Conservation (phyloP, 2,329 filamentous ascomycete species). For the Epichloe scottii region DNA sequence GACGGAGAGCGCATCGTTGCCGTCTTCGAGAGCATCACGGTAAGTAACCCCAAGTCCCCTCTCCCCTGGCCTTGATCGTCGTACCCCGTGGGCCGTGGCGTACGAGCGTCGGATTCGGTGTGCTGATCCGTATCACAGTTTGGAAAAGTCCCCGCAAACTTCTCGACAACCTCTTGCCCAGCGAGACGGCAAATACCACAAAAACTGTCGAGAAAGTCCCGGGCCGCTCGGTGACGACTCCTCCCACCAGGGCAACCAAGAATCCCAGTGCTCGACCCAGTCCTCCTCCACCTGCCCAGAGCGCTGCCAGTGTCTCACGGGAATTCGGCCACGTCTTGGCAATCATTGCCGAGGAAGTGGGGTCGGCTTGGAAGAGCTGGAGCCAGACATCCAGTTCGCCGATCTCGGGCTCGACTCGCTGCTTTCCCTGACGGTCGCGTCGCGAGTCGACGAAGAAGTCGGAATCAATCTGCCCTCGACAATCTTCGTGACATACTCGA, state of each 20-base stretch:
- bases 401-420: slow-evolving; percentile 43
- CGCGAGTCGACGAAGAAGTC: slow-evolving; percentile 42
- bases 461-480: slow-evolving; percentile 38
- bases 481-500: slow-evolving; percentile 38
- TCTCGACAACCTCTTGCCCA: no score
- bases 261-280: no score
- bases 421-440: slow-evolving; percentile 43
- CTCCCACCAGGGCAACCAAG: no score
- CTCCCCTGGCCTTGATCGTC: no score
- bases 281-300: no score
- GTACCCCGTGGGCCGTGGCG: background rate
- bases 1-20: slow-evolving; percentile 37
- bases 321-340: background rate
- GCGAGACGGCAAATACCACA: no score
- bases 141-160: no score
- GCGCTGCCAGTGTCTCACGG: no score
- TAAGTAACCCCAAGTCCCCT: background rate
- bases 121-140: background rate
- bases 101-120: background rate
- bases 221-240: no score
- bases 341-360: slow-evolving; percentile 8
- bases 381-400: background rate
- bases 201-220: no score
- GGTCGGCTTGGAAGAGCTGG: slow-evolving; percentile 1
- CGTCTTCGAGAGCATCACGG: slow-evolving; percentile 37